These are phyloP conservation scores for Pterocarpus macrocarpus DNA, from an alignment of 306 rosid genomes.

Conservation along the genomic window DNA sequence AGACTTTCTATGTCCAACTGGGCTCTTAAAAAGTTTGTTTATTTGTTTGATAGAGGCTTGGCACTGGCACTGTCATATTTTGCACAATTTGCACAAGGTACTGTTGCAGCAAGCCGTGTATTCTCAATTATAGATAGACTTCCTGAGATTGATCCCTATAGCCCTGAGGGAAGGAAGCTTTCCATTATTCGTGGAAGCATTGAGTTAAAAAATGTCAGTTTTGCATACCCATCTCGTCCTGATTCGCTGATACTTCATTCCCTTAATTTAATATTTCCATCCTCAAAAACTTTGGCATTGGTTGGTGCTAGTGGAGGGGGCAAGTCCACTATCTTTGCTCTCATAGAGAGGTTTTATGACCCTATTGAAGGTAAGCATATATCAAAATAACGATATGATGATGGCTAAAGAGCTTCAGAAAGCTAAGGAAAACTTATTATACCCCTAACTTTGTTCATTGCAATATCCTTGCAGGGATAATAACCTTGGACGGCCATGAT, in stretches of 20 bases:
- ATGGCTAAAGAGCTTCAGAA: background rate
- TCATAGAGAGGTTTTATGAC: constrained; percentile 88
- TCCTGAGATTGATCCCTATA: constrained; percentile 88
- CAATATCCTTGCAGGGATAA: constrained; percentile 60
- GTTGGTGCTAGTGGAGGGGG: constrained; percentile 98
- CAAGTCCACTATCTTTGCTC: constrained; percentile 88
- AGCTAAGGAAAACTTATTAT: constrained; percentile 4
- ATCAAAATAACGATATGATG: constrained; percentile 3
- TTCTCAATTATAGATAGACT: constrained; percentile 78
- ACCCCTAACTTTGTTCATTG: constrained; percentile 30
- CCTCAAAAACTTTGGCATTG: constrained; percentile 77
- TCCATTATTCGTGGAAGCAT: constrained; percentile 68
- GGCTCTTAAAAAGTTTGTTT: background rate
- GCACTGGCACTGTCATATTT: constrained; percentile 86
- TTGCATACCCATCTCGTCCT: constrained; percentile 85
- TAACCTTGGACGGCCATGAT: constrained; percentile 86
- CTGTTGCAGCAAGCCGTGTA: constrained; percentile 86
- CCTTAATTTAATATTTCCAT: constrained; percentile 70
- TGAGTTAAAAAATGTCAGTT: constrained; percentile 73
- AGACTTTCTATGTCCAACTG: constrained; percentile 3
- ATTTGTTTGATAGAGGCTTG: constrained; percentile 68
- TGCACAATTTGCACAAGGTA: constrained; percentile 91
- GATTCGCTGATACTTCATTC: constrained; percentile 65
- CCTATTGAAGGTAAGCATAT: constrained; percentile 67
- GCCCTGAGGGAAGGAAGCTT: constrained; percentile 66